Evolutionary conservation across 129 eudicot genomes (phyloP), one percentile per base, ranked within the genome.

Genomic region (Solidago caesia): DNA sequence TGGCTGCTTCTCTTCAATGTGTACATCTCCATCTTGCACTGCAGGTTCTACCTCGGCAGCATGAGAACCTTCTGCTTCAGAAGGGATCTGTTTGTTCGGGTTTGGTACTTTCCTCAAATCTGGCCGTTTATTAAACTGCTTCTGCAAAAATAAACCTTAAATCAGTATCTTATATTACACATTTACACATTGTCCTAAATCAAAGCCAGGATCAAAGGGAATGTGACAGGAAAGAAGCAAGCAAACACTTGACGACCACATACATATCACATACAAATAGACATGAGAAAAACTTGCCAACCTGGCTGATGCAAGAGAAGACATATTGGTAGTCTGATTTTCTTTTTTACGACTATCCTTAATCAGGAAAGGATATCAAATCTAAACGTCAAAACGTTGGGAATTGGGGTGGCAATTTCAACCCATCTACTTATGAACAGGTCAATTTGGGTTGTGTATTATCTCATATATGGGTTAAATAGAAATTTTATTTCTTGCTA

Each of bases 51-150:
- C 60, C 25, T 80, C 79, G 56, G 76, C 21, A 60, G 16, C 77
- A 64, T 75, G 71, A 7, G 57, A 61, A 44, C n/a, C 61, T 73
- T 58, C 68, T n/a, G 14, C 68, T 62, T 67, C 56, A 45, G 77
- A 63, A 42, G 57, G 52, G 41, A 41, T 45, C 49, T 62, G 70
- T 12, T 29, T 62, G 27, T 58, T 77, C 71, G 75, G 80, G 41
- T 42, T 71, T 0, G 81, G 61, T 60, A 73, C 74, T 69, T 64
- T 87, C 62, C 77, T 60, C 44, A 55, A 29, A 72, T 52, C 69
- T 1, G 84, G 81, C 62, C 59, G 86, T 75, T 81, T 86, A 33
- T 33, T 33, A 67, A 88, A 84, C 60, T 91, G 97, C 77, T 91
- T 91, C 97, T 91, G 85, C 75, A 82, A 83, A 64, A 64, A 71